Evolutionary conservation across 805 yeast species (phyloP).

Genomic region (Starmerella bombicola): DNA sequence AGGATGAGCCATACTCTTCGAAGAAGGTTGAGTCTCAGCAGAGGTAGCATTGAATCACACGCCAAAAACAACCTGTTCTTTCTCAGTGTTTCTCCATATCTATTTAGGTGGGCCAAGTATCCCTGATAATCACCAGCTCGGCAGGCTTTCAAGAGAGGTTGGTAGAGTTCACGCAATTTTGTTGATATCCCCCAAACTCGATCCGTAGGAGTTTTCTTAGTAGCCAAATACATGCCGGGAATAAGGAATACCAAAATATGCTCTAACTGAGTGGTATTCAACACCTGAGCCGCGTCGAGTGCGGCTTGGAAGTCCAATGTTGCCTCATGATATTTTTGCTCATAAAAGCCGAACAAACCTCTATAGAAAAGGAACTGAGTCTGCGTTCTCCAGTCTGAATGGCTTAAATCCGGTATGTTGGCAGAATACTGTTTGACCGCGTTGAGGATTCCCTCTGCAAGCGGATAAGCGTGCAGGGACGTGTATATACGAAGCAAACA

Average conservation of each 20-base stretch:
- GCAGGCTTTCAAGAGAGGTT: slow-evolving; percentile 10
- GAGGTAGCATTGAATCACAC: slow-evolving; percentile 9
- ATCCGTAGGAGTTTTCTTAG: slow-evolving; percentile 11
- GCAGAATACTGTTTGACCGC: slow-evolving; percentile 12
- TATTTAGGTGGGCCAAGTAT: slow-evolving; percentile 3
- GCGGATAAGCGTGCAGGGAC: slow-evolving; percentile 17
- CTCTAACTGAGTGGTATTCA: slow-evolving; percentile 9
- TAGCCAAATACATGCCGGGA: slow-evolving; percentile 14
- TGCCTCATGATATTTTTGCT: slow-evolving; percentile 14
- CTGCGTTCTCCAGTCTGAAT: slow-evolving; percentile 11
- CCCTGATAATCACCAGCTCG: slow-evolving; percentile 13
- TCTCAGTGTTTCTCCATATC: slow-evolving; percentile 8
- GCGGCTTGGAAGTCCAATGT: slow-evolving; percentile 8
- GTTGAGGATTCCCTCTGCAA: slow-evolving; percentile 20
- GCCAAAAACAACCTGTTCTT: slow-evolving; percentile 17
- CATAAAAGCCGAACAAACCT: slow-evolving; percentile 18
- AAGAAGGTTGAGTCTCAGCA: slow-evolving; percentile 14
- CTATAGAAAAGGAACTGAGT: slow-evolving; percentile 16
- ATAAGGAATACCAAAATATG: slow-evolving; percentile 16
- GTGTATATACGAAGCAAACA: slow-evolving; percentile 19
- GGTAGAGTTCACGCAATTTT: slow-evolving; percentile 8
- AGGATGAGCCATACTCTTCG: slow-evolving; percentile 14
- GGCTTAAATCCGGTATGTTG: slow-evolving; percentile 14
- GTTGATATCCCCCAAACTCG: slow-evolving; percentile 16
- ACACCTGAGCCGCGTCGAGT: slow-evolving; percentile 1